Percentiles rank a stretch among this genome's conserved stretches.
These are phyloP conservation scores for Inga oerstediana DNA, from an alignment of 306 rosid genomes.

Conservation along the genomic window DNA sequence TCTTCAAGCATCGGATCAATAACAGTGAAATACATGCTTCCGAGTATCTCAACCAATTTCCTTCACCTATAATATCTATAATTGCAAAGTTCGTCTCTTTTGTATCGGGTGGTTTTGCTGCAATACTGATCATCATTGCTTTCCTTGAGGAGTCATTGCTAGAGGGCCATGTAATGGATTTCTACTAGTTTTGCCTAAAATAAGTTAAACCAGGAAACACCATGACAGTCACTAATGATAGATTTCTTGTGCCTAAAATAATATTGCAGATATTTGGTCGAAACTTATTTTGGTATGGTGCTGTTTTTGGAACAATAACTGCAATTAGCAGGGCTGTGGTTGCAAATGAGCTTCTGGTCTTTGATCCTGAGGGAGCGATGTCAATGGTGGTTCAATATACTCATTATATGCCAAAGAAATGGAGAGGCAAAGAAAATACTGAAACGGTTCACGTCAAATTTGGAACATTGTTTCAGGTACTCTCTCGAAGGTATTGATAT, in stretches of 20 bases:
- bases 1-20: slow-evolving; percentile 89
- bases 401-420: slow-evolving; percentile 95
- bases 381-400: slow-evolving; percentile 87
- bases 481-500: background rate
- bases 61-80: slow-evolving; percentile 84
- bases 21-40: slow-evolving; percentile 85
- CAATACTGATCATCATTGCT: slow-evolving; percentile 83
- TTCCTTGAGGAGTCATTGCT: slow-evolving; percentile 92
- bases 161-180: slow-evolving; percentile 83
- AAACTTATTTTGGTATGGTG: slow-evolving; percentile 96
- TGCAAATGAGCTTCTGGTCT: slow-evolving; percentile 69
- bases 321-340: slow-evolving; percentile 82
- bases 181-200: slow-evolving; percentile 17
- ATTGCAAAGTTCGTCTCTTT: slow-evolving; percentile 88
- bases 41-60: slow-evolving; percentile 84
- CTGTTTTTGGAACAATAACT: slow-evolving; percentile 88
- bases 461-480: slow-evolving; percentile 92
- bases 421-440: slow-evolving; percentile 89
- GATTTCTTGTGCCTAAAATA: background rate
- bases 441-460: slow-evolving; percentile 65
- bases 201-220: background rate
- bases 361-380: slow-evolving; percentile 83
- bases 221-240: background rate
- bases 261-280: slow-evolving; percentile 80
- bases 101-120: slow-evolving; percentile 95